These are phyloP conservation scores for Castanea mollissima DNA, from an alignment of 306 rosid species.

Conservation along the genomic window DNA sequence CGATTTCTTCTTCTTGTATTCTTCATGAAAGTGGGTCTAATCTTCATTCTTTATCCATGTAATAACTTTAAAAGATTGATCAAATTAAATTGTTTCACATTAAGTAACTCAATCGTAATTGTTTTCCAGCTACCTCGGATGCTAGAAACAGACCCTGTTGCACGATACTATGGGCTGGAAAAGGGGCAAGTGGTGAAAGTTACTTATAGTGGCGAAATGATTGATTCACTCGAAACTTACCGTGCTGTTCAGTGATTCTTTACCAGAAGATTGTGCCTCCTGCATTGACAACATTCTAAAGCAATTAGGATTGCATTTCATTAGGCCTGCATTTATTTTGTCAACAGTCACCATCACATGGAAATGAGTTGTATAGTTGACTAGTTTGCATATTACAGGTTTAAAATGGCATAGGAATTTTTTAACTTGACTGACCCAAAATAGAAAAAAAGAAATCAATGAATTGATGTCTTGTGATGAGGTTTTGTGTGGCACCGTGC, in stretches of 20 bases:
- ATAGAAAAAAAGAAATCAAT: too few species aligned
- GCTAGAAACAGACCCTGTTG: constrained; percentile 40
- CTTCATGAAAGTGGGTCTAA: not conserved
- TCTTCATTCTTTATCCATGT: not conserved
- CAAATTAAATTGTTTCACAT: not conserved
- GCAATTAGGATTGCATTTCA: not conserved
- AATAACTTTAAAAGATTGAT: not conserved
- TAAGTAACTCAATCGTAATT: constrained; percentile 2
- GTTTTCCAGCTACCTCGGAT: constrained; percentile 39
- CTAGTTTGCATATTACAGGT: too few species aligned
- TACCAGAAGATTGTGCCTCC: not conserved
- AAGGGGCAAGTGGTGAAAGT: constrained; percentile 47
- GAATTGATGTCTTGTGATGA: too few species aligned
- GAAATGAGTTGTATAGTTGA: too few species aligned
- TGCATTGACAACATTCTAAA: not conserved
- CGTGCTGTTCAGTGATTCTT: constrained; percentile 36
- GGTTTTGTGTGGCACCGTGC: too few species aligned
- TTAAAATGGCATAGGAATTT: too few species aligned
- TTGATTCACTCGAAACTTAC: constrained; percentile 24
- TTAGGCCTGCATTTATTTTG: too few species aligned
- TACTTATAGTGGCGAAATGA: constrained; percentile 18
- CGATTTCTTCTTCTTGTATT: not conserved
- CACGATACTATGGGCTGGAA: constrained; percentile 41
- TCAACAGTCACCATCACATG: too few species aligned
- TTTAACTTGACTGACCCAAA: too few species aligned